Percentiles rank a stretch among this genome's conserved stretches.
These are phyloP conservation scores for Salix arbutifolia DNA, from an alignment of 345 rosid genomes.

Conservation along the genomic window DNA sequence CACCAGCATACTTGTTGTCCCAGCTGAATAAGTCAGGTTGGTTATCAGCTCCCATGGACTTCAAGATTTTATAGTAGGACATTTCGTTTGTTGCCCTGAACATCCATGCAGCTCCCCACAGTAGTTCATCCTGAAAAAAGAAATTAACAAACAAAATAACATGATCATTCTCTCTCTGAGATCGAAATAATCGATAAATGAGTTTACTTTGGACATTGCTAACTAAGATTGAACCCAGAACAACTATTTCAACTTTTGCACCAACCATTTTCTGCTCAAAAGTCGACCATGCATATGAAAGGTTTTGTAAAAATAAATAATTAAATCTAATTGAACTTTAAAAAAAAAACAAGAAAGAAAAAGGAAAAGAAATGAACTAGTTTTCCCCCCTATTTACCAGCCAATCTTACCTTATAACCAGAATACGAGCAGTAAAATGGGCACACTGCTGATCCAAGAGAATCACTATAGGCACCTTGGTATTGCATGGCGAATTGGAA, in stretches of 20 bases:
- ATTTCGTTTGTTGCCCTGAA: slow-evolving; percentile 63
- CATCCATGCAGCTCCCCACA: slow-evolving; percentile 92
- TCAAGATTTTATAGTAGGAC: slow-evolving; percentile 54
- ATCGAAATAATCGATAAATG: no score
- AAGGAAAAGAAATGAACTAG: no score
- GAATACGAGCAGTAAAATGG: slow-evolving; percentile 92
- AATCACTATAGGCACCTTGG: slow-evolving; percentile 73
- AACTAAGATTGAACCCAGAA: no score
- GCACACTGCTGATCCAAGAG: slow-evolving; percentile 72
- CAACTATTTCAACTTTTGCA: no score
- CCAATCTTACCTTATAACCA: slow-evolving; percentile 60
- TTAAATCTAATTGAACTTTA: no score
- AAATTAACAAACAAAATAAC: background rate
- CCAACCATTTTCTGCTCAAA: no score
- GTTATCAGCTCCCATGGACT: slow-evolving; percentile 68
- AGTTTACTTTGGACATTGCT: no score
- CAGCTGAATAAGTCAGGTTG: slow-evolving; percentile 84
- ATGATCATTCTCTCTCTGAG: background rate
- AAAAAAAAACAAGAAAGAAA: no score
- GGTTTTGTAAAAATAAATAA: no score
- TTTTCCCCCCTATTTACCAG: no score
- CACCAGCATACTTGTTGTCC: slow-evolving; percentile 94
- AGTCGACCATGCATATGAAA: no score
- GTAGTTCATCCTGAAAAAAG: slow-evolving; percentile 66
- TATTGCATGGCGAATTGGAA: slow-evolving; percentile 75